Base-by-base conservation (phyloP, 2,329 filamentous ascomycete species). In the Cryphonectria japonica region DNA sequence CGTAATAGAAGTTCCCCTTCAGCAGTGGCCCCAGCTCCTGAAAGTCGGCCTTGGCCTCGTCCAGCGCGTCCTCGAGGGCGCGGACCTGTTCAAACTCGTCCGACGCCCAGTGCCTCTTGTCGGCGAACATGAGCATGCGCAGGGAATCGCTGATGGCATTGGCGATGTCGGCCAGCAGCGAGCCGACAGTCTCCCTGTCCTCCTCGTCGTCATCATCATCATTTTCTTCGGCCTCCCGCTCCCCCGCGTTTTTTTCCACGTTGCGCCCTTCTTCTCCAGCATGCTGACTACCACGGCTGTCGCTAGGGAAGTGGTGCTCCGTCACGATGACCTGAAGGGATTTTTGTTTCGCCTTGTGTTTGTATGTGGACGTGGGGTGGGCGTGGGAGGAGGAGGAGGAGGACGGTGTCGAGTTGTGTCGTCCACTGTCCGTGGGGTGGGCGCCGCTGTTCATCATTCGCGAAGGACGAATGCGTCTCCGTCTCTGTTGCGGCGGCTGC, bases 1-100 rank as follows among this genome's bases (percentile, higher is more conserved):
- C 85, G 75, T 89, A 89, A 78, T 89, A 87, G 62, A 84, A 81
- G 75, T 85, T 83, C 41, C 87, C 87, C 74, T 87, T 86, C 68
- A 89, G 83, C 60, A 89, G 80, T 63, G 82, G 82, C 32, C 84
- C 83, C 71, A 90, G 81, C 76, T 87, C 84, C 79, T 89, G 87
- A 74, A 89, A 90, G 79, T 90, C 87, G 77, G 83, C 84, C 79
- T 86, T 87, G 69, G 88, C 88, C 74, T 88, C 86, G 76, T 89
- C 86, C 67, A 90, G 82, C n/a, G 84, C 82, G 50, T 83, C 81
- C 75, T 88, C 85, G 68, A 90, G 81, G 65, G 86, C 84, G 70
- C 83, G 85, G 70, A 86, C 78, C 80, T 89, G 88, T 76, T 89
- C 87, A 76, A 87, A 85, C 80, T 89, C 87, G 81, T 89, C 87